A percentile compares a stretch with the other conserved stretches of the same genome.
phyloP scores from a whole-genome alignment of 176 grass and related monocot species.

The Canna indica region DNA sequence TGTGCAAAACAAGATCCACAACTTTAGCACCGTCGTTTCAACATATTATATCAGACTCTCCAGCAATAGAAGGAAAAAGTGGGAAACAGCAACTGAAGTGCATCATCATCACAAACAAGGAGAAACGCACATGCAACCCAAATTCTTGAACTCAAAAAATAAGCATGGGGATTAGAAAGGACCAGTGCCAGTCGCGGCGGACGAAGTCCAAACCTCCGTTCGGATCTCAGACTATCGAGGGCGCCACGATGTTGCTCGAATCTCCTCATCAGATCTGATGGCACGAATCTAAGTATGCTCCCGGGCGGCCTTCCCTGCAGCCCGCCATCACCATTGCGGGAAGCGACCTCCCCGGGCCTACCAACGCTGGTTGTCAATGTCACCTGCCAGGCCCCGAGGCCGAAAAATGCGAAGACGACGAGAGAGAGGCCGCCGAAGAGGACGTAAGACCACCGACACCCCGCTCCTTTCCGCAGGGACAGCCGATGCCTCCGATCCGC shows the following conservation, averaged over 20 bases:
- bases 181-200: conserved; percentile 31
- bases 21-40: background rate
- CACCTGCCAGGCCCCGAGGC: conserved; percentile 26
- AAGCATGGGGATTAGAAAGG: background rate
- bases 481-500: conserved; percentile 27
- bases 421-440: conserved; percentile 21
- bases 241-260: conserved; percentile 10
- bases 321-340: background rate
- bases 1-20: background rate
- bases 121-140: background rate
- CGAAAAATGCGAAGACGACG: conserved; percentile 14
- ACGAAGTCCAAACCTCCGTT: conserved; percentile 26
- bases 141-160: conserved; percentile 5
- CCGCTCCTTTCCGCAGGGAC: conserved; percentile 6
- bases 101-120: background rate
- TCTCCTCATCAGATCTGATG: conserved; percentile 17
- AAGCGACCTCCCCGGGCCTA: background rate
- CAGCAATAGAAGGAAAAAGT: background rate
- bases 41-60: background rate
- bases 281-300: conserved; percentile 21
- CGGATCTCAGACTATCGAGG: conserved; percentile 34
- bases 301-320: background rate
- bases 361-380: conserved; percentile 7
- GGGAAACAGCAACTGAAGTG: background rate
- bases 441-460: conserved; percentile 14